Base-by-base conservation (phyloP, 1,284 basidiomycete genomes). In the Farysia itapuensis region DNA sequence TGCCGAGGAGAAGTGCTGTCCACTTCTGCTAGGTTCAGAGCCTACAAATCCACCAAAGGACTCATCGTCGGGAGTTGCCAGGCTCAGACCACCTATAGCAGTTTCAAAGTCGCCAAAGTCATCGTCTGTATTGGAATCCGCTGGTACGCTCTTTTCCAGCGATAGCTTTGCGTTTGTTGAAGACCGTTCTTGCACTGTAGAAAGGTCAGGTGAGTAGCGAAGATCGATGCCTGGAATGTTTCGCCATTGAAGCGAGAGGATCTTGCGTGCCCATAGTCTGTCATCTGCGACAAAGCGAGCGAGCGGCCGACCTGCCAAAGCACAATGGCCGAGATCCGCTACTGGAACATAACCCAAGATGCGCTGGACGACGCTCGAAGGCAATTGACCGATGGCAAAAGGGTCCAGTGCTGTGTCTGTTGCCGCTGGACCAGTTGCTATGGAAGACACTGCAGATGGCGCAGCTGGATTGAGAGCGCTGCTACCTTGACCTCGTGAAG, bases 41-140 rank as follows among this genome's bases (percentile, higher is more conserved):
- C 52, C 44, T 5, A 82, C 74, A 32, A 84, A 94, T 73, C 94
- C 91, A 1, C 91, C 53, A 39, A 68, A 68, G 39, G 30, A 40
- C 13, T 66, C 64, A 26, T 63, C 61, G 7, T 52, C 56, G 1
- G 49, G 43, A 19, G 42, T 44, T 1, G 52, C 40, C 39, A 52
- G 42, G 29, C 40, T 48, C 21, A 11, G 49, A 6, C 14, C 20
- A 19, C 16, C 31, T 11, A 30, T 13, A 0, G 44, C 58, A 0
- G 40, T 29, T 41, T 47, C 39, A 43, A 67, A 63, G 40, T 65
- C 61, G n/a, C 70, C 92, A 79, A 96, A 97, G 28, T 93, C 92
- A 60, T 94, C 89, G 46, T 90, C 84, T 32, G 79, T 35, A 23
- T 37, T 39, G 37, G 38, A 26, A 35, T 36, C 15, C 16, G 19